Conservation (phyloP, 148 eudicot genomes). For the Bassia scoparia region DNA sequence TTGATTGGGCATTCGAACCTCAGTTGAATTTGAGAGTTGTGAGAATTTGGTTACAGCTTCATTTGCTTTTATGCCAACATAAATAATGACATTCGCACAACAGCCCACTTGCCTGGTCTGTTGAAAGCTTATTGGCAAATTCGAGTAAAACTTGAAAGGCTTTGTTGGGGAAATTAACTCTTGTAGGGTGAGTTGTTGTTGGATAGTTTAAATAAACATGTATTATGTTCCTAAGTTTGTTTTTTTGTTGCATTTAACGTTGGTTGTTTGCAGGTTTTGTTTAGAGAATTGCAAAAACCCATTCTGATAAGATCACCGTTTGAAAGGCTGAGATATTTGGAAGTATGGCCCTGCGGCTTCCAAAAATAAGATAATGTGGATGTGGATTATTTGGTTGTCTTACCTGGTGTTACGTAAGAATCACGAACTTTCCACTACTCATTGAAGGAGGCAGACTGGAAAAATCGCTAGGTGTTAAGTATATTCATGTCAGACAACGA, state of each 20-base stretch:
- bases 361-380: constrained; percentile 6
- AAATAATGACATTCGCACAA: not conserved
- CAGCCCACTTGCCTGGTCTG: constrained; percentile 11
- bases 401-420: too few relatives aligned
- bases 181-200: constrained; percentile 21
- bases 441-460: too few relatives aligned
- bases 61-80: not conserved
- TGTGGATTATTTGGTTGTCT: constrained; percentile 4
- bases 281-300: too few relatives aligned
- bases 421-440: too few relatives aligned
- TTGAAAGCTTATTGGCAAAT: constrained; percentile 18
- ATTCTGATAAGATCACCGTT: too few relatives aligned
- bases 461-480: too few relatives aligned
- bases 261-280: constrained; percentile 23
- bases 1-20: constrained; percentile 19
- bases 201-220: not conserved
- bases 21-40: constrained; percentile 18
- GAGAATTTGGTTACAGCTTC: constrained; percentile 20
- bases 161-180: constrained; percentile 15
- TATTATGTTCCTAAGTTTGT: not conserved
- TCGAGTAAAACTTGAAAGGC: constrained; percentile 24
- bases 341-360: not conserved
- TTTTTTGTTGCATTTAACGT: not conserved
- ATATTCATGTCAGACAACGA: too few relatives aligned
- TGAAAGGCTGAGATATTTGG: constrained; percentile 14